Base-by-base conservation (phyloP, 2,329 filamentous ascomycete species). In the Nemania sp. region DNA sequence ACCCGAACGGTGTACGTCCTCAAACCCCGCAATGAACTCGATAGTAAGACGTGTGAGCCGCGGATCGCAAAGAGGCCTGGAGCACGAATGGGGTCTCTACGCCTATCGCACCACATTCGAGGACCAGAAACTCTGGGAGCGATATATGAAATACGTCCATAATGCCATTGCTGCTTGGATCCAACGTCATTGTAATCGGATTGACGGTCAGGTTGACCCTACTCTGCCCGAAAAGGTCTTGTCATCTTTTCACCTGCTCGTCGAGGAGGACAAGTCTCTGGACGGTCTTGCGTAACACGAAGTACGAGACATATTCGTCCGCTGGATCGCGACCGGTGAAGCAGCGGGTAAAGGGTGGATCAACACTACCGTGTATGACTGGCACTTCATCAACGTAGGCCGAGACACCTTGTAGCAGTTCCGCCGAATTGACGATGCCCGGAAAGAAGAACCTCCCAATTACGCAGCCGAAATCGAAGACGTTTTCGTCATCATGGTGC, bases 301-400 rank as follows among this genome's bases (percentile, higher is more conserved):
- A 10, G 17, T 37, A 35, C 46, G 32, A 49, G 46, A 49, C 29
- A 37, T 49, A 10, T 49, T 49, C 20, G 29, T 37, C 29, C 32
- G n/a, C 6, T 45, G 42, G 42, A 45, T 21, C 21, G 18, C 17
- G 11, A 17, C 29, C 3, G 32, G 29, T 15, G 46, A 17, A 21
- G 32, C 17, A 49, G 17, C 35, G 32, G 17, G 15, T 37, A n/a
- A 49, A 18, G 5, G 46, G 17, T 37, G 46, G 46, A 49, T 49
- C 18, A 17, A 49, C 35, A 6, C 7, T 29, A 25, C n/a, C 46
- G 32, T 49, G 46, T 49, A 49, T 49, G 46, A 35, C 32, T 35
- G 46, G 46, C 35, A 37, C 46, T 37, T 49, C 12, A n/a, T 49
- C 29, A 35, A 49, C 46, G 46, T 49, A 17, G 46, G 20, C 46